Conservation (phyloP, 139 green algal genomes). For the Edaphochlamys debaryana region DNA sequence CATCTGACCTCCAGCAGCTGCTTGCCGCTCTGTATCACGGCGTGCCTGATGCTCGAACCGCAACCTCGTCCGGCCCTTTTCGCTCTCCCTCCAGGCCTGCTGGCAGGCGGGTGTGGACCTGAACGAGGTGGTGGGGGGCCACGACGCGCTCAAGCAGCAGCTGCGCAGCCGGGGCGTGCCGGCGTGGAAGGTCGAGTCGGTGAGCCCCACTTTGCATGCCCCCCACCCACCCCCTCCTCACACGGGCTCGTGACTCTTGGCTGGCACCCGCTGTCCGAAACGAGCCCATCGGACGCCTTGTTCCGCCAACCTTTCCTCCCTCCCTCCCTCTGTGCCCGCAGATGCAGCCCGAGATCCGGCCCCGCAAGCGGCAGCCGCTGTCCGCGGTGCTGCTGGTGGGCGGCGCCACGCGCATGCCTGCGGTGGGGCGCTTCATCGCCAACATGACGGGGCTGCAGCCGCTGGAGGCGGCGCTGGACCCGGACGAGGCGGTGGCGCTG, state of each 20-base stretch:
- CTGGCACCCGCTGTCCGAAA: no score
- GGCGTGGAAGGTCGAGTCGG: constrained; percentile 59
- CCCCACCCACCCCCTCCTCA: no score
- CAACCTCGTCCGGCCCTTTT: no score
- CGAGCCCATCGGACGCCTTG: no score
- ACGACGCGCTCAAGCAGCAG: constrained; percentile 49
- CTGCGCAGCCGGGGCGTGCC: constrained; percentile 53
- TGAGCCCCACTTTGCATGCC: no score
- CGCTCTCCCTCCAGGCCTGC: constrained; percentile 5
- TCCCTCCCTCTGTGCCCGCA: constrained; percentile 10
- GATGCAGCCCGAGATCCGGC: constrained; percentile 67
- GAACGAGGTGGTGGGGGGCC: constrained; percentile 59
- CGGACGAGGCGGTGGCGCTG: constrained; percentile 87
- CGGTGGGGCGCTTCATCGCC: constrained; percentile 76
- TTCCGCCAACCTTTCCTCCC: no score
- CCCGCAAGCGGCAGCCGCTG: constrained; percentile 73
- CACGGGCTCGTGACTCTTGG: no score
- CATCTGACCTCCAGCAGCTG: no score
- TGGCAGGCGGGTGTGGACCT: constrained; percentile 79
- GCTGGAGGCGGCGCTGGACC: constrained; percentile 66
- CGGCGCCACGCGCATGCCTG: constrained; percentile 87
- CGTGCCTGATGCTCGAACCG: no score
- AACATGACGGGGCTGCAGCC: constrained; percentile 89
- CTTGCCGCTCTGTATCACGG: no score
- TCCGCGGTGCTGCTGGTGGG: constrained; percentile 87